Conservation (phyloP, 352 stramenopile genomes). For the Phytophthora pini region DNA sequence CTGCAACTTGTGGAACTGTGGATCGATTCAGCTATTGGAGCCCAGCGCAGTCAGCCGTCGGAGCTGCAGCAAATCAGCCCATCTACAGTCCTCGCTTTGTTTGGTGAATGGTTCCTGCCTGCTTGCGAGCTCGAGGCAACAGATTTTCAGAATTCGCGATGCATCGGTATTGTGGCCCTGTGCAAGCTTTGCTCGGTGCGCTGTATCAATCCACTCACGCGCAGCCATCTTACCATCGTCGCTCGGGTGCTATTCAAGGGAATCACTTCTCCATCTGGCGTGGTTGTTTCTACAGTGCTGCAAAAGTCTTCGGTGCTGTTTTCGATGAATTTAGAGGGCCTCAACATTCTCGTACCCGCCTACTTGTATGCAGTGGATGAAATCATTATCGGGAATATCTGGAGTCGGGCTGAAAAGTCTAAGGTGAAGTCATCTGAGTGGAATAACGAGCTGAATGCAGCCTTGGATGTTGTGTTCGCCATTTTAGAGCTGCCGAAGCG, state of each 20-base stretch:
- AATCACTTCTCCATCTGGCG: constrained; percentile 72
- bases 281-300: constrained; percentile 84
- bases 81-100: constrained; percentile 84
- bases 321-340: constrained; percentile 76
- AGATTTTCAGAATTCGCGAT: constrained; percentile 83
- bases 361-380: constrained; percentile 86
- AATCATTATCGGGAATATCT: constrained; percentile 87
- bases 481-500: constrained; percentile 76
- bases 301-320: constrained; percentile 81
- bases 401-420: constrained; percentile 65
- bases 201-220: constrained; percentile 65
- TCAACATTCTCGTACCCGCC: constrained; percentile 80
- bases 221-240: constrained; percentile 68
- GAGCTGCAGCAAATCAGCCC: constrained; percentile 77
- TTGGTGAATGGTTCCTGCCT: constrained; percentile 87
- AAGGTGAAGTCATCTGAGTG: constrained; percentile 80
- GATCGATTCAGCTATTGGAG: constrained; percentile 82
- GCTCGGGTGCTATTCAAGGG: constrained; percentile 77
- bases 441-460: constrained; percentile 82
- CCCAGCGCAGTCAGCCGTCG: constrained; percentile 57
- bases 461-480: constrained; percentile 80
- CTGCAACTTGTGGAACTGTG: constrained; percentile 80
- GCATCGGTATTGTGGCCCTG: constrained; percentile 76
- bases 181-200: constrained; percentile 82
- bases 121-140: constrained; percentile 75